Evolutionary conservation across 169 alveolate genomes (phyloP), one percentile per base, ranked within the genome.

Genomic region (Babesia divergens): DNA sequence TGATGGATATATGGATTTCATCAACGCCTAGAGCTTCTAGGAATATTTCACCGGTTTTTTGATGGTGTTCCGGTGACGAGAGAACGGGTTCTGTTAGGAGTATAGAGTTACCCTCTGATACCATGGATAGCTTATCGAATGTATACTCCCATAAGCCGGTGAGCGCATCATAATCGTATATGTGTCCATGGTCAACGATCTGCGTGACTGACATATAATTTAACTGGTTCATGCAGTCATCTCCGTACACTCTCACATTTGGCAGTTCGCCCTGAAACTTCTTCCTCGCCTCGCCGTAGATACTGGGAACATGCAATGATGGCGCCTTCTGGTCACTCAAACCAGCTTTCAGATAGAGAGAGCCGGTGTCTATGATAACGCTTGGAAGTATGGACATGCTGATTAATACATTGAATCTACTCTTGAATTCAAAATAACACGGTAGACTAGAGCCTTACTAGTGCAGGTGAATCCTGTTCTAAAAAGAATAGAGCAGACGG

Each of bases 41-140:
- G 83, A 91, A 84, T n/a, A 92, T 83, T 76, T 92, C 94, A 13
- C 93, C 90, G 66, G 86, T 70, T 66, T 91, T 91, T 43, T 50
- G 60, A 37, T 86, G 82, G 44, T 82, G 88, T 20, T 83, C 74
- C 14, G 86, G 69, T 16, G 90, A 77, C 35, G 84, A 82, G 34
- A 86, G 59, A 8, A 85, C 85, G 1, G 92, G 90, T 38, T 86
- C 92, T 28, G 87, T 71, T 55, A 86, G 38, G 43, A 86, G 82
- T 20, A 69, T 65, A 32, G 81, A 72, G 46, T 76, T 70, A 9
- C 86, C 65, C 6, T 55, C 49, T 3, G 86, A 56, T 9, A 13
- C 67, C 49, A 77, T 18, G 18, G 46, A 66, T n/a, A 77, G 52
- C 44, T 6, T 2, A 16, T 58, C 56, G 65, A 77, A 77, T 24